phyloP scores from a whole-genome alignment of 768 basidiomycete species.

The Boletus reticuloceps region DNA sequence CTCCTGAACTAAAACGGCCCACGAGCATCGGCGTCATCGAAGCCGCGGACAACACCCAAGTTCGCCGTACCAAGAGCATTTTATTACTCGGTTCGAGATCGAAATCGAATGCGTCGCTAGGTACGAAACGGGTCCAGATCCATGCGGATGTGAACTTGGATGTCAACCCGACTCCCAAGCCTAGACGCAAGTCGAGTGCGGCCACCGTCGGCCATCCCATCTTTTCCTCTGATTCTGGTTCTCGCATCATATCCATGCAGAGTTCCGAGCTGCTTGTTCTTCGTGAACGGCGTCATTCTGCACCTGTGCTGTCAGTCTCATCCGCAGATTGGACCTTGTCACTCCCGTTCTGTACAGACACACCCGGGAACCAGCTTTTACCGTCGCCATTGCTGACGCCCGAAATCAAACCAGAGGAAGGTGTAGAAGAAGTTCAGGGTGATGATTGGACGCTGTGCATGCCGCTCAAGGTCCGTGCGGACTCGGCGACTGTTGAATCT shows the following conservation, averaged over 20 bases:
- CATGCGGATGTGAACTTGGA: constrained; percentile 22
- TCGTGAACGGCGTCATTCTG: constrained; percentile 31
- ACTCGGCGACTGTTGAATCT: not conserved
- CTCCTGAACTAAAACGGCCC: constrained; percentile 19
- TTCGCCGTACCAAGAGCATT: constrained; percentile 32
- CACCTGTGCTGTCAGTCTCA: constrained; percentile 17
- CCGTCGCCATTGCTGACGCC: constrained; percentile 1
- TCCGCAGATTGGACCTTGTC: constrained; percentile 30
- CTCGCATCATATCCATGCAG: not conserved
- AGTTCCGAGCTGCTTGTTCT: constrained; percentile 21
- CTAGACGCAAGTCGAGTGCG: constrained; percentile 28
- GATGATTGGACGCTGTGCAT: constrained; percentile 35
- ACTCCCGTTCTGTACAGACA: constrained; percentile 29
- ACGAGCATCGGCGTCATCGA: constrained; percentile 31
- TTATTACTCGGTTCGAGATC: constrained; percentile 28
- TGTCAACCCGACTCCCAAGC: constrained; percentile 8
- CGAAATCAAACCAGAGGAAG: not conserved
- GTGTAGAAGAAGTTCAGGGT: constrained; percentile 7
- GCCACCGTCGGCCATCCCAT: constrained; percentile 7
- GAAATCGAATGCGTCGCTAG: constrained; percentile 21
- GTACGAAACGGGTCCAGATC: constrained; percentile 29
- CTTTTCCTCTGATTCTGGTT: not conserved
- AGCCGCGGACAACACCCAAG: constrained; percentile 23
- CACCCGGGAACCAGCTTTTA: constrained; percentile 22
- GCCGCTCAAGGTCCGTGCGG: constrained; percentile 22